A percentile compares a stretch with the other conserved stretches of the same genome.
These are phyloP conservation scores for Cordyceps militaris DNA, from an alignment of 2,329 filamentous ascomycete genomes.

Conservation along the genomic window DNA sequence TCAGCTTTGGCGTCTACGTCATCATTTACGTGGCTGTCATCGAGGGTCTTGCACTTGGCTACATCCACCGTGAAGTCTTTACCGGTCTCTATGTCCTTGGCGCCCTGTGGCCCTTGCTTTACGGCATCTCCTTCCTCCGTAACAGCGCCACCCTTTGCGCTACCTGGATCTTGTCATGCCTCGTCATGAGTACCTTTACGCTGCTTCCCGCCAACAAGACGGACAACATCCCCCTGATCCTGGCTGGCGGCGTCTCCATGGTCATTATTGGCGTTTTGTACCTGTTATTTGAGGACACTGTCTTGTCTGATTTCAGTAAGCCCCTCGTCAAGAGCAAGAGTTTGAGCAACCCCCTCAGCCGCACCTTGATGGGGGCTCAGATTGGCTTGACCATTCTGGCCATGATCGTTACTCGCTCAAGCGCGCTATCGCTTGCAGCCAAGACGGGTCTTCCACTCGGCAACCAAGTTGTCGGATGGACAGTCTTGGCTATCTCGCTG, in stretches of 20 bases:
- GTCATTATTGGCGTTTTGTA: slow-evolving; percentile 68
- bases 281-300: slow-evolving; percentile 66
- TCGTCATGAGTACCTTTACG: slow-evolving; percentile 85
- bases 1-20: slow-evolving; percentile 56
- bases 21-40: slow-evolving; percentile 67
- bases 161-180: slow-evolving; percentile 70
- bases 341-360: slow-evolving; percentile 40
- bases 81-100: slow-evolving; percentile 72
- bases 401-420: slow-evolving; percentile 81
- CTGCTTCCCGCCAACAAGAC: slow-evolving; percentile 79
- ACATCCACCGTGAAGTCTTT: slow-evolving; percentile 83
- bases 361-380: slow-evolving; percentile 60
- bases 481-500: slow-evolving; percentile 66
- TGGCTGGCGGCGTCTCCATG: slow-evolving; percentile 74
- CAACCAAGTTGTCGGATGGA: slow-evolving; percentile 82
- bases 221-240: slow-evolving; percentile 66
- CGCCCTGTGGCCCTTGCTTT: slow-evolving; percentile 68
- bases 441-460: slow-evolving; percentile 78
- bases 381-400: slow-evolving; percentile 73
- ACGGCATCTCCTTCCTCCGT: slow-evolving; percentile 66
- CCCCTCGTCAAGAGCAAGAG: slow-evolving; percentile 13
- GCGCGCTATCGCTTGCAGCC: slow-evolving; percentile 75
- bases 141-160: slow-evolving; percentile 56
- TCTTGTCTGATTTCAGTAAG: slow-evolving; percentile 37
- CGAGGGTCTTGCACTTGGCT: slow-evolving; percentile 79